Base-by-base conservation (phyloP, 2,329 filamentous ascomycete genomes). In the Xylariaceae sp. region DNA sequence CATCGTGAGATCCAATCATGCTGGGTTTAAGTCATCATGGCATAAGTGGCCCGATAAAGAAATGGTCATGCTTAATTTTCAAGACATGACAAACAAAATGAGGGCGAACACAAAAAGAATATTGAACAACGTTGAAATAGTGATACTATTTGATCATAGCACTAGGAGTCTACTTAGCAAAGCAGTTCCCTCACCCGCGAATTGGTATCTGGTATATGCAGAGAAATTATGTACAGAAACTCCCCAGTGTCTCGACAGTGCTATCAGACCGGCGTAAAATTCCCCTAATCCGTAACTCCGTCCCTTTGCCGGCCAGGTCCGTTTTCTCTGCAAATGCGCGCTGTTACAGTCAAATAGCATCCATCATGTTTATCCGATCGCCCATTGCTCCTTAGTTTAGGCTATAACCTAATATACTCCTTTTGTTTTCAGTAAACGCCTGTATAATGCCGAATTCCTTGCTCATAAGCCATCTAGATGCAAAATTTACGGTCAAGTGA, bases 401-500 rank as follows among this genome's bases (percentile, higher is more conserved):
- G 4, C 5, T 16, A 15, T 16, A 20, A 18, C 35, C 46, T 15
- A 4, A 5, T 15, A 16, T 15, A 16, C 58, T 58, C 62, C 40
- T 20, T 13, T 45, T 27, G 21, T 44, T 42, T 44, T 40, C 43
- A 42, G 46, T 57, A 26, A 61, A 65, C 65, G 63, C 65, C 65
- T 30, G 37, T 51, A 47, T 39, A 20, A 66, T 66, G 63, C 62
- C 27, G 7, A 13, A 13, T 45, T 29, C 37, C 15, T n/a, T 18
- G n/a, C 30, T 30, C 13, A 6, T 15, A 15, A 10, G 16, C 26
- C 4, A 10, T 27, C 53, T 66, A 75, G 27, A 71, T 66, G 60
- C 69, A 75, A 62, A 83, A 82, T 62, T 81, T 82, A 59, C 79
- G 76, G 69, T 91, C 84, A 43, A 91, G 73, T 66, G 88, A 84